phyloP scores from a whole-genome alignment of 371 early-diverging fungal genomes.

The Saksenaea oblongispora region DNA sequence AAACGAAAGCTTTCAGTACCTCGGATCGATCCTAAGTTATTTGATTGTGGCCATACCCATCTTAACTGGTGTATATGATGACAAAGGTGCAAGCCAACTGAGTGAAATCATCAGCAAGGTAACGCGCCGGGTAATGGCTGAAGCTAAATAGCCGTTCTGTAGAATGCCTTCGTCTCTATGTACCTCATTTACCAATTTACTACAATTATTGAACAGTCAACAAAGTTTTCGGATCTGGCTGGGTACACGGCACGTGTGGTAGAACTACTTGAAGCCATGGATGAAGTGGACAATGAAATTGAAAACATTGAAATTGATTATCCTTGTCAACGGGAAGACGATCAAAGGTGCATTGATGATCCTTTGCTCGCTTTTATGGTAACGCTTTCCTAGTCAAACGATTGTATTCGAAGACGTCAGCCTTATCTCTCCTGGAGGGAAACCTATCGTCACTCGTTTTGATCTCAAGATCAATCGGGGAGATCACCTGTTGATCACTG shows the following conservation, averaged over 20 bases:
- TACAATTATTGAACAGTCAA: constrained; percentile 70
- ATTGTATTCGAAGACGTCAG: constrained; percentile 42
- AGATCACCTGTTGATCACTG: constrained; percentile 65
- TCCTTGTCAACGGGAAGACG: constrained; percentile 27
- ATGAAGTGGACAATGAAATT: constrained; percentile 46
- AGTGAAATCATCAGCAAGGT: constrained; percentile 76
- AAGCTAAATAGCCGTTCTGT: neutral
- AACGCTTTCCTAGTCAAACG: constrained; percentile 9
- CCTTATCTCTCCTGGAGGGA: constrained; percentile 34
- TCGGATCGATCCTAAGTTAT: constrained; percentile 84
- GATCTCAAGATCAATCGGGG: constrained; percentile 50
- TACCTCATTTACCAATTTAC: constrained; percentile 77
- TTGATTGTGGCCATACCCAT: constrained; percentile 83
- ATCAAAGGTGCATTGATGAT: constrained; percentile 13
- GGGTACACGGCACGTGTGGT: constrained; percentile 87
- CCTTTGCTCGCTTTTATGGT: neutral
- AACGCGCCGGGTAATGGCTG: neutral
- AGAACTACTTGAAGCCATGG: constrained; percentile 76
- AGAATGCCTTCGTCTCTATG: constrained; percentile 79
- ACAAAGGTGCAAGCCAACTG: constrained; percentile 62
- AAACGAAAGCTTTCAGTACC: constrained; percentile 73
- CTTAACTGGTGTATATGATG: constrained; percentile 77
- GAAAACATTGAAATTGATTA: constrained; percentile 47
- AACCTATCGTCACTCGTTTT: constrained; percentile 46
- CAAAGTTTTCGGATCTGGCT: constrained; percentile 72